Evolutionary conservation across 1,284 basidiomycete genomes (phyloP), one percentile per base, ranked within the genome.

Genomic region (Apiotrichum montevideense): DNA sequence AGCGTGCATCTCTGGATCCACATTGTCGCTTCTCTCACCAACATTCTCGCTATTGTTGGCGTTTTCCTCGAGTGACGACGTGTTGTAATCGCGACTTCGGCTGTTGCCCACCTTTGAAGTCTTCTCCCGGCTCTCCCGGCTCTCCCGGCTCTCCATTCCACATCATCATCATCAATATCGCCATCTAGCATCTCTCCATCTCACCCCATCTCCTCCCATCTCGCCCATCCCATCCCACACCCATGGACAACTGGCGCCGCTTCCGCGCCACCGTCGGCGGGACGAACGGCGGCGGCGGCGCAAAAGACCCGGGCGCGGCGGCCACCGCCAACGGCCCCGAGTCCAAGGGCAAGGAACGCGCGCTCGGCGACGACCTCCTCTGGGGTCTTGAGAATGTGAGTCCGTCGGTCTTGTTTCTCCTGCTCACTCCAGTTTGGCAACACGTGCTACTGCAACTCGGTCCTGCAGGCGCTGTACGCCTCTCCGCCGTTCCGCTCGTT

Each of bases 391-490:
- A 94, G 81, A 96, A 96, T 77, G 91, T 93, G 75, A 72, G 89
- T 82, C 21, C 35, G 56, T 40, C 13, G 8, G 21, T 32, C 39
- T 37, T 56, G 55, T n/a, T 43, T 35, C 33, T 46, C 44, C 35
- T 50, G 46, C 49, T 37, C 14, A 37, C n/a, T 4, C 55, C 65
- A 88, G 85, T 88, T 88, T 76, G 87, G 87, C 46, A 90, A 90
- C 73, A 90, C 87, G 35, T 90, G 88, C 78, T 98, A 98, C 77
- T 93, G 89, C 79, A 98, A 98, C 78, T 98, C 95, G 14, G 90
- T 98, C 34, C 82, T 98, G 9, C 95, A 98, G 75, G 87, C 95
- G 0, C 84, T 98, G 54, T 98, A 97, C 77, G 88, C 87, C 64
- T 90, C 88, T 64, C 75, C 80, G n/a, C 87, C 88, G 0, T 90